Base-by-base conservation (phyloP, 2,329 filamentous ascomycete species). In the Verticillium isaacii region DNA sequence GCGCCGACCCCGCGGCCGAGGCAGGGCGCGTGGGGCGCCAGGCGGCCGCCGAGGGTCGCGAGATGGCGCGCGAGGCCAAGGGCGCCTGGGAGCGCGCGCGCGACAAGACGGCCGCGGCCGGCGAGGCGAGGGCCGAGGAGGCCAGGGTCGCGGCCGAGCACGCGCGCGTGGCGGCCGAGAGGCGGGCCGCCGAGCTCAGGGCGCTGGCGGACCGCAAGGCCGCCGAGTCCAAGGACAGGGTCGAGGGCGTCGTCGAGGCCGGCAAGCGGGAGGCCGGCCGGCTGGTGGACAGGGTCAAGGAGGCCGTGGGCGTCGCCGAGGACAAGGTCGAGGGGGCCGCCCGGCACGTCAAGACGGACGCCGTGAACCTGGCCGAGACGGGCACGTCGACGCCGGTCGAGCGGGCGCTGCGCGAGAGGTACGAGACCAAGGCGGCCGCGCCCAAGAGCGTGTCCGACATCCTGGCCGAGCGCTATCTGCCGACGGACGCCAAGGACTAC, bases 401-500 rank as follows among this genome's bases (percentile, higher is more conserved):
- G 68, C 78, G 73, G 71, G 83, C 83, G 11, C 73, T 83, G 63
- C 74, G 78, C 61, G 75, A 86, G 73, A 76, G 85, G 58, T 87
- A 80, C 66, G 75, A 81, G 70, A 78, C 76, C 66, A 68, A 74
- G 52, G 69, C 71, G 15, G 70, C 70, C 60, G 69, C 78, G 65
- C 75, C 78, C 63, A 81, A 81, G 74, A 82, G 77, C 56, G 80
- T 83, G 23, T 78, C 83, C 64, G 80, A 86, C 69, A 76, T 79
- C 52, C 72, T 88, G 59, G 78, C 75, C 57, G 82, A 86, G 70
- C 76, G 85, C 67, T 88, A 88, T 68, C 78, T 71, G 66, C 80
- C 79, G 0, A 71, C 83, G 63, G 77, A 79, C 52, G 66, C 78
- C 69, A 75, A 77, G 67, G 78, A 82, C 64, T 78, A 79, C 62